Base-by-base conservation (phyloP, 805 yeast species). In the Candida tibetensis region DNA sequence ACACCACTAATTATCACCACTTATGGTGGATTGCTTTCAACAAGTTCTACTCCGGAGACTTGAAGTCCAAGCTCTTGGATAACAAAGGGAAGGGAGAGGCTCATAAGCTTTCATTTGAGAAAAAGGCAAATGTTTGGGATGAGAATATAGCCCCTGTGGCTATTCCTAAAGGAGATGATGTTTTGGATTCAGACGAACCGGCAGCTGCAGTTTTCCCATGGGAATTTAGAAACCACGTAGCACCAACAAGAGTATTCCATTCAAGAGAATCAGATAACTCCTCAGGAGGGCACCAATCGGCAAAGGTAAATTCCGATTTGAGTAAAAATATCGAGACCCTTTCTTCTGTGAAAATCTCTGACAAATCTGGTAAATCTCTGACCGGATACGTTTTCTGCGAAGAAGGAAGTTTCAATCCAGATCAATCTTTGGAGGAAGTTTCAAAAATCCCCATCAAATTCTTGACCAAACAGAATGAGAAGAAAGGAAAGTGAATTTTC, bases 21-120 rank as follows among this genome's bases (percentile, higher is more conserved):
- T 48, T 47, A 33, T 58, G 65, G 65, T 60, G 65, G 64, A 48
- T 44, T 17, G 48, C 45, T 19, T 59, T 58, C 48, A 55, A 55
- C 32, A 45, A 47, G 39, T 48, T 39, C 31, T 53, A 36, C 37
- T 40, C 46, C 17, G 34, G 34, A n/a, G 58, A 52, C 26, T 13
- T 33, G 30, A 48, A 43, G 33, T 34, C 51, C 17, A 47, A 42
- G 37, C 34, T 47, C n/a, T 46, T 49, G 34, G n/a, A n/a, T n/a
- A 30, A 15, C 27, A 19, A 13, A 18, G 29, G 29, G 12, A 37
- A 37, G 14, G 57, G 59, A 25, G 66, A 58, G 34, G 61, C 50
- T 10, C 30, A 39, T 32, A 44, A 37, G 12, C 51, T 60, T 45
- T 40, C 45, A 12, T 56, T 57, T 31, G 33, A 22, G 21, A 51